Evolutionary conservation across 352 stramenopile species (phyloP).

Genomic region (Peronospora farinosa): DNA sequence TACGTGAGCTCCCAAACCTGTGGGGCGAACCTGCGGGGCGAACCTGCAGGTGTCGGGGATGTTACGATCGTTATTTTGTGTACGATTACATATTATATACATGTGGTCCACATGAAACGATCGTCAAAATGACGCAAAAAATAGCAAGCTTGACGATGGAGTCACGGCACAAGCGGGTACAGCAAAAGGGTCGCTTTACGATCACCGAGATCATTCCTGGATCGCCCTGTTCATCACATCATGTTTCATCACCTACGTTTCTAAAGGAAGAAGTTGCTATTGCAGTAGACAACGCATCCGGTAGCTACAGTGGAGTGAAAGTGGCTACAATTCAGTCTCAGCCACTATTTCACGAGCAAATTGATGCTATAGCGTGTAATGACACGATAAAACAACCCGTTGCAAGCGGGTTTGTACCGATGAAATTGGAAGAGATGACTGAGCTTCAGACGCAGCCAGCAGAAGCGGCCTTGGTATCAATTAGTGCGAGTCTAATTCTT

Average conservation of each 20-base stretch:
- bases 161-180: constrained; percentile 43
- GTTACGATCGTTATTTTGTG: background rate
- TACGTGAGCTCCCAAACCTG: background rate
- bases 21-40: background rate
- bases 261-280: constrained; percentile 17
- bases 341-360: constrained; percentile 2
- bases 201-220: constrained; percentile 72
- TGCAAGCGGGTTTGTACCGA: background rate
- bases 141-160: constrained; percentile 17
- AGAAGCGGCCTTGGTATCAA: constrained; percentile 12
- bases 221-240: constrained; percentile 37
- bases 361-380: constrained; percentile 2
- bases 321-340: constrained; percentile 15
- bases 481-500: constrained; percentile 5
- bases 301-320: constrained; percentile 12
- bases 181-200: constrained; percentile 75
- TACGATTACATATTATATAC: no score
- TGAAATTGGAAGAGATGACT: constrained; percentile 13
- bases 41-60: background rate
- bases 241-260: constrained; percentile 18
- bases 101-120: background rate
- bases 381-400: background rate
- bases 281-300: constrained; percentile 8
- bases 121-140: background rate
- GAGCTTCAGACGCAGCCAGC: constrained; percentile 18